phyloP scores from a whole-genome alignment of 2,329 filamentous ascomycete genomes.

The Penicillium polonicum region DNA sequence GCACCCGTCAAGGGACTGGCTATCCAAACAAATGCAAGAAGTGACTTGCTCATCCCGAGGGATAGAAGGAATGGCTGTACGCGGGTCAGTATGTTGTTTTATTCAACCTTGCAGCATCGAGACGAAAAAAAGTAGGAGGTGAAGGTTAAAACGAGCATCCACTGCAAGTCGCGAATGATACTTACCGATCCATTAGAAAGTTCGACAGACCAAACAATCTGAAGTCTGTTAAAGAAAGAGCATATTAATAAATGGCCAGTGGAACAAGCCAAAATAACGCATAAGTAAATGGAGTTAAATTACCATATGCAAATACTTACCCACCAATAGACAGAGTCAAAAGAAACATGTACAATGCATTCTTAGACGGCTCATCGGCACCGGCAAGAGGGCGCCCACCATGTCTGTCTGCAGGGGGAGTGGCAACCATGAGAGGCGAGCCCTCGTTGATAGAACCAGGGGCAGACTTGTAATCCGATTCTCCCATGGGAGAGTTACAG shows the following conservation, averaged over 20 bases:
- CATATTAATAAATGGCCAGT: constrained; percentile 7
- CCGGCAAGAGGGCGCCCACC: constrained; percentile 33
- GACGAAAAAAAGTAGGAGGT: background rate
- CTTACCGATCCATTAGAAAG: constrained; percentile 81
- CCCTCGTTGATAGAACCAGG: constrained; percentile 20
- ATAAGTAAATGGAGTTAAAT: background rate
- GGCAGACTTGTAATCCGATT: background rate
- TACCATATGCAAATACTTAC: constrained; percentile 36
- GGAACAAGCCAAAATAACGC: background rate
- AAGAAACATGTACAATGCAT: constrained; percentile 78
- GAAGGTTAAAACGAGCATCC: background rate
- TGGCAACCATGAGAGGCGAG: constrained; percentile 32
- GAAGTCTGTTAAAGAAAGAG: constrained; percentile 56
- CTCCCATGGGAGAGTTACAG: background rate
- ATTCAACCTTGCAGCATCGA: background rate
- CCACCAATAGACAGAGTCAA: constrained; percentile 83
- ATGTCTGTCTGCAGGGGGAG: background rate
- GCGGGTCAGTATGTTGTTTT: background rate
- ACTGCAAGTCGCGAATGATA: constrained; percentile 4
- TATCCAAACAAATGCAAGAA: constrained; percentile 83
- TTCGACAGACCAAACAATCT: constrained; percentile 95
- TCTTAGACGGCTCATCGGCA: constrained; percentile 65
- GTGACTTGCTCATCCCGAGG: constrained; percentile 75
- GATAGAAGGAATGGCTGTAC: constrained; percentile 69
- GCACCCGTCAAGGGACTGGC: constrained; percentile 76